These are phyloP conservation scores for Catharanthus roseus DNA, from an alignment of 257 asterid genomes.

Conservation along the genomic window DNA sequence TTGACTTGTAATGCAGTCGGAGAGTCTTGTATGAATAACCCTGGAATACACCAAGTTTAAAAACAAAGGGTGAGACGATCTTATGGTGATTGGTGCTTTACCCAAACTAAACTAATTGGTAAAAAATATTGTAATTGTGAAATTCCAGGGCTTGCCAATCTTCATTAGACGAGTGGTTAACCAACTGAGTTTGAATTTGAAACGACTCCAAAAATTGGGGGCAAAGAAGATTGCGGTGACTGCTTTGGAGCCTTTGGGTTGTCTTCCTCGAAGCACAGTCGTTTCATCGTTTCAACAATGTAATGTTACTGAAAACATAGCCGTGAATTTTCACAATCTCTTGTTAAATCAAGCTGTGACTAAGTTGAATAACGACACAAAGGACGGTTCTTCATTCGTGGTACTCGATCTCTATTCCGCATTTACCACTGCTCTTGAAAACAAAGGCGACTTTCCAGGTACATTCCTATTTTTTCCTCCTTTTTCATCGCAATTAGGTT, in stretches of 20 bases:
- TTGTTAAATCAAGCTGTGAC: conserved; percentile 44
- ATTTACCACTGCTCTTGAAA: conserved; percentile 41
- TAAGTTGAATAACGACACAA: conserved; percentile 42
- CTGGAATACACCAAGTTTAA: too few relatives aligned
- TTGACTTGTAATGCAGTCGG: too few relatives aligned
- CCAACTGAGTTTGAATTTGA: conserved; percentile 46
- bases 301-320: conserved; percentile 47
- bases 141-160: conserved; percentile 42
- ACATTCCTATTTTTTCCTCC: neutral
- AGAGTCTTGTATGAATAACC: too few relatives aligned
- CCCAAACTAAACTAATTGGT: too few relatives aligned
- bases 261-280: conserved; percentile 65
- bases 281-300: conserved; percentile 46
- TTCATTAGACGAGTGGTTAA: conserved; percentile 50
- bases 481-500: too few relatives aligned
- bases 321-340: conserved; percentile 52
- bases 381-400: conserved; percentile 24
- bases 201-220: conserved; percentile 38
- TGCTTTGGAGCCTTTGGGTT: conserved; percentile 65
- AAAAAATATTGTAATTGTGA: too few relatives aligned
- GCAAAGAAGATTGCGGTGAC: conserved; percentile 55
- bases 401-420: conserved; percentile 60
- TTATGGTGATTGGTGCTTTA: too few relatives aligned
- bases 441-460: conserved; percentile 40
- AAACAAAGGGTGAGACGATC: too few relatives aligned